Conservation (phyloP, 805 yeast species). For the Deakozyma indianensis region DNA sequence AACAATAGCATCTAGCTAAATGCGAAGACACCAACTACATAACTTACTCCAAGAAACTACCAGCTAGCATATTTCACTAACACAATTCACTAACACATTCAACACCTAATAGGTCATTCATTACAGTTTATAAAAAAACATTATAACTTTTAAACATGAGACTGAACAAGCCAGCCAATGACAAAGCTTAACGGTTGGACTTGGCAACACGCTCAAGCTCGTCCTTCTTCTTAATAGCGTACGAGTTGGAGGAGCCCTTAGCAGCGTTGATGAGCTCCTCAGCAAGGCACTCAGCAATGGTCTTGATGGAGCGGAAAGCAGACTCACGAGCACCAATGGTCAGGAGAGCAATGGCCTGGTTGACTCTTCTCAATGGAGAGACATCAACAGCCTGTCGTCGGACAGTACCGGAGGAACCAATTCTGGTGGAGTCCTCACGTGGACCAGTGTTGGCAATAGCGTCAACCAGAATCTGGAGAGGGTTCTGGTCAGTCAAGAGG, state of each 20-base stretch:
- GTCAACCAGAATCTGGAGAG: conserved; percentile 97
- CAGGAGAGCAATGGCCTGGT: conserved; percentile 96
- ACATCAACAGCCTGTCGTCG: conserved; percentile 99
- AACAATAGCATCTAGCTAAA: too few species aligned
- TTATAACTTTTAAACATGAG: neutral
- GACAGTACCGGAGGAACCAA: conserved; percentile 99
- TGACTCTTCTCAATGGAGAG: conserved; percentile 99
- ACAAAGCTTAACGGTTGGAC: conserved; percentile 86
- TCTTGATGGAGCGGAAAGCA: conserved; percentile 99
- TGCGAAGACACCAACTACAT: too few species aligned
- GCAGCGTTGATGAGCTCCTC: conserved; percentile 99
- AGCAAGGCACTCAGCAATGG: conserved; percentile 99
- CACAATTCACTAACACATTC: too few species aligned
- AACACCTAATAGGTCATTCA: too few species aligned
- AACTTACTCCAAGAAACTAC: too few species aligned
- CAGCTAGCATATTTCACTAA: too few species aligned
- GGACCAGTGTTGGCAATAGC: conserved; percentile 99
- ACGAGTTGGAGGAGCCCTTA: conserved; percentile 99
- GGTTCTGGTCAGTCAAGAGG: conserved; percentile 98
- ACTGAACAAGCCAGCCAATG: neutral
- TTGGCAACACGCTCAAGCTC: conserved; percentile 99
- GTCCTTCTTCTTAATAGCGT: conserved; percentile 99
- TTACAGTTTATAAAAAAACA: neutral
- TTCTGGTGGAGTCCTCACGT: conserved; percentile 99
- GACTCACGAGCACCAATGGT: conserved; percentile 99